phyloP scores from a whole-genome alignment of 768 basidiomycete species.

The Suillus subaureus region DNA sequence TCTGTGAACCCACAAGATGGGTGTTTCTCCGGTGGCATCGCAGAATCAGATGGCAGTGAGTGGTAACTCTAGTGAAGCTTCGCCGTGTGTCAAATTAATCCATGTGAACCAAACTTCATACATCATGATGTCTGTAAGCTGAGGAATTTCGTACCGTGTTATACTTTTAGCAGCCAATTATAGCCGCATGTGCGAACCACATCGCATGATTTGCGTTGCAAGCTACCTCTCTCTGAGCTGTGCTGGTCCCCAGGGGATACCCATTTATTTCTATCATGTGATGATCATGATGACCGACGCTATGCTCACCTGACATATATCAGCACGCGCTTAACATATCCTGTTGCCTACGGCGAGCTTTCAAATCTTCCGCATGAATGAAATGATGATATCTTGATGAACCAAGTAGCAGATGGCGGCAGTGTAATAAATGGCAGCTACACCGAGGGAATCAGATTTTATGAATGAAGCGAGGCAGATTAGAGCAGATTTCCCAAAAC shows the following conservation, averaged over 20 bases:
- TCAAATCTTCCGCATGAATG: constrained; percentile 1
- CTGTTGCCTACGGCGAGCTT: not conserved
- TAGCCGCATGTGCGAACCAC: not conserved
- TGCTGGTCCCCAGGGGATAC: not conserved
- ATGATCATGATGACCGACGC: not conserved
- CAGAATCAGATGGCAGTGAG: constrained; percentile 2
- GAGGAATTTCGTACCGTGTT: not conserved
- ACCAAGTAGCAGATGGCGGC: not conserved
- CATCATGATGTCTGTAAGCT: not conserved
- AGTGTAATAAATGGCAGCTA: not conserved
- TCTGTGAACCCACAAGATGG: not conserved
- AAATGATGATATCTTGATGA: constrained; percentile 2
- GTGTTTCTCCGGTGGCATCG: not conserved
- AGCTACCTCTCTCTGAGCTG: not conserved
- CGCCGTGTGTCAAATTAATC: not conserved
- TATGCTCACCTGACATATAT: not conserved
- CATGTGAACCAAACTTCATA: not conserved
- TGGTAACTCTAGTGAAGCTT: constrained; percentile 1
- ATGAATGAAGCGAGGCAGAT: constrained; percentile 7
- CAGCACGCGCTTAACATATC: not conserved
- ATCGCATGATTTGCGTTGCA: constrained; percentile 4
- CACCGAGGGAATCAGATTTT: constrained; percentile 4
- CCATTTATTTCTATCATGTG: not conserved
- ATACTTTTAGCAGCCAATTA: constrained; percentile 3
- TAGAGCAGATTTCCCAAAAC: constrained; percentile 6